Evolutionary conservation across 768 basidiomycete genomes (phyloP).

Genomic region (Lactarius trivialis): DNA sequence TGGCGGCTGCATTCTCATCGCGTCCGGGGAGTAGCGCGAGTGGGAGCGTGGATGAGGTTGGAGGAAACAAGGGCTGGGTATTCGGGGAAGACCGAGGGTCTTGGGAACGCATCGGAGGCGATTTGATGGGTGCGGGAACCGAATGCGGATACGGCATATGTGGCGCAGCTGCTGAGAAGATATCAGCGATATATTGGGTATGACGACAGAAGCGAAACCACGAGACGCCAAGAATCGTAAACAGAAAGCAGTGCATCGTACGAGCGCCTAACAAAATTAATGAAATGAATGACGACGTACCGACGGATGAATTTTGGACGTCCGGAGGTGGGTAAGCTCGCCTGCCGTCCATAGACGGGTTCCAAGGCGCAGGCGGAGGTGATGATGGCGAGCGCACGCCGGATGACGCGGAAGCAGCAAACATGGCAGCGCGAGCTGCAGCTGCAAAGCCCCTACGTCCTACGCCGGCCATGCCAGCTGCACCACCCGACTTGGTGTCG

Average conservation of each 20-base stretch:
- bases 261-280: constrained; percentile 8
- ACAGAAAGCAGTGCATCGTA: neutral
- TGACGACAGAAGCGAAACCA: neutral
- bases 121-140: neutral
- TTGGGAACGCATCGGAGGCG: constrained; percentile 1
- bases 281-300: constrained; percentile 20
- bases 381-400: constrained; percentile 3
- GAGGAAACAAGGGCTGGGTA: constrained; percentile 22
- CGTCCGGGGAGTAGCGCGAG: neutral
- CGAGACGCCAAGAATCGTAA: neutral
- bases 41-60: constrained; percentile 13
- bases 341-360: constrained; percentile 29
- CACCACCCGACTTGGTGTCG: constrained; percentile 69
- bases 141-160: constrained; percentile 15
- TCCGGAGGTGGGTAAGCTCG: constrained; percentile 32
- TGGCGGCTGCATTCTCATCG: neutral
- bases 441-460: constrained; percentile 78
- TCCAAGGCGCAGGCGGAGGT: neutral
- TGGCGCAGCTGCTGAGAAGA: constrained; percentile 7
- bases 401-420: constrained; percentile 25
- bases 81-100: neutral
- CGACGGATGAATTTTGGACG: constrained; percentile 13
- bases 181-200: constrained; percentile 3
- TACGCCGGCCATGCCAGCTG: constrained; percentile 87
- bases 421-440: constrained; percentile 59